Conservation (phyloP, 2,329 filamentous ascomycete species). For the Fusarium redolens region DNA sequence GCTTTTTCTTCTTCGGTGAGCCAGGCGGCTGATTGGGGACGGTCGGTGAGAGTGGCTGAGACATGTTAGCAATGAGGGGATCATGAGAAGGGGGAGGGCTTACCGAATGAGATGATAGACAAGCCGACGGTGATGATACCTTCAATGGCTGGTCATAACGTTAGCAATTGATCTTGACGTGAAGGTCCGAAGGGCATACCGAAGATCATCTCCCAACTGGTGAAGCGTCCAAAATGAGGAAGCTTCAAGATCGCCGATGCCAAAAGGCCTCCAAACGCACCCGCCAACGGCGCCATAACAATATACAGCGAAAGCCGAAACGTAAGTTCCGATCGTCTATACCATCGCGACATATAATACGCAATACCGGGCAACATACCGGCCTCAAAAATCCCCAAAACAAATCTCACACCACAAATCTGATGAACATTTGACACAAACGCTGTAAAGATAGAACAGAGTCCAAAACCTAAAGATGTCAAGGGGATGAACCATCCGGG, state of each 20-base stretch:
- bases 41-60: conserved; percentile 70
- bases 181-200: neutral
- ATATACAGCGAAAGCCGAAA: conserved; percentile 74
- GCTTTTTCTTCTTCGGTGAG: conserved; percentile 71
- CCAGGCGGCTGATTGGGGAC: conserved; percentile 74
- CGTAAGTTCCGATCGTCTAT: conserved; percentile 69
- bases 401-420: conserved; percentile 67
- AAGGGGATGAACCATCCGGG: conserved; percentile 73
- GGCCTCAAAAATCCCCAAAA: conserved; percentile 71
- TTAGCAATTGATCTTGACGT: neutral
- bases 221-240: conserved; percentile 64
- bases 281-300: conserved; percentile 73
- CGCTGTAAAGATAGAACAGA: conserved; percentile 69
- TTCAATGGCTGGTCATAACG: conserved; percentile 62
- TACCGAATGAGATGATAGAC: conserved; percentile 56
- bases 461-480: conserved; percentile 67
- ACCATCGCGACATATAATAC: conserved; percentile 74
- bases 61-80: neutral
- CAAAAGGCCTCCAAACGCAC: conserved; percentile 75
- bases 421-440: conserved; percentile 64
- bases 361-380: conserved; percentile 74
- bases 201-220: conserved; percentile 77
- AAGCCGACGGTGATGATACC: conserved; percentile 69
- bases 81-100: rapidly evolving
- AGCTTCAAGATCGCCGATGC: conserved; percentile 71